Percentiles rank a stretch among this genome's conserved stretches.
These are phyloP conservation scores for Colletotrichum neosansevieriae DNA, from an alignment of 2,329 filamentous ascomycete genomes.

Conservation along the genomic window DNA sequence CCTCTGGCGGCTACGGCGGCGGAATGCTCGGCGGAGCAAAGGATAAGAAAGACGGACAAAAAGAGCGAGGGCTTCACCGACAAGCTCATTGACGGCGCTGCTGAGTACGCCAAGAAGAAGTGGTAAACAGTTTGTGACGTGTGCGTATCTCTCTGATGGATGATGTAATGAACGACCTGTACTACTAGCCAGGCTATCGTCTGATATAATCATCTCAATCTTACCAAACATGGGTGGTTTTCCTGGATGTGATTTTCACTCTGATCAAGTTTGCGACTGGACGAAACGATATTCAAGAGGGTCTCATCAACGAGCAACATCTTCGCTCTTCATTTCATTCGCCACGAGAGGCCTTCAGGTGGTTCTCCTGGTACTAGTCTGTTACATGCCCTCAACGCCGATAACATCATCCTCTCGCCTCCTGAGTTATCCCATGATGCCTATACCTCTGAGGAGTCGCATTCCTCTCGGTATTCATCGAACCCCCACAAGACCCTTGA, in stretches of 20 bases:
- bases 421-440: neutral
- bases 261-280: no score
- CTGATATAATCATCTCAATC: slow-evolving; percentile 8
- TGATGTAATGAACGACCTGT: slow-evolving; percentile 35
- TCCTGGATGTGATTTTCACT: no score
- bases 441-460: neutral
- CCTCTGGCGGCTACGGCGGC: slow-evolving; percentile 29
- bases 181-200: slow-evolving; percentile 12
- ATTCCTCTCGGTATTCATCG: neutral
- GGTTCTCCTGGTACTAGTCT: slow-evolving; percentile 27
- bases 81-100: slow-evolving; percentile 36
- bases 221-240: neutral
- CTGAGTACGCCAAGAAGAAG: slow-evolving; percentile 38
- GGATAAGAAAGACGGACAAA: slow-evolving; percentile 27
- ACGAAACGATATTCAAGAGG: no score
- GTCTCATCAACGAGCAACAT: neutral
- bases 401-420: neutral
- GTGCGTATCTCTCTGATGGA: neutral
- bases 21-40: neutral
- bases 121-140: neutral
- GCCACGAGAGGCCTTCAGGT: slow-evolving; percentile 25
- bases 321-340: slow-evolving; percentile 18
- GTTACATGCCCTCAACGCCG: slow-evolving; percentile 32
- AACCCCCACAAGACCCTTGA: no score
- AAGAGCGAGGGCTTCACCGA: slow-evolving; percentile 31